Evolutionary conservation across 2,329 filamentous ascomycete species (phyloP), one percentile per base, ranked within the genome.

Genomic region (Trichoderma oligosporum): DNA sequence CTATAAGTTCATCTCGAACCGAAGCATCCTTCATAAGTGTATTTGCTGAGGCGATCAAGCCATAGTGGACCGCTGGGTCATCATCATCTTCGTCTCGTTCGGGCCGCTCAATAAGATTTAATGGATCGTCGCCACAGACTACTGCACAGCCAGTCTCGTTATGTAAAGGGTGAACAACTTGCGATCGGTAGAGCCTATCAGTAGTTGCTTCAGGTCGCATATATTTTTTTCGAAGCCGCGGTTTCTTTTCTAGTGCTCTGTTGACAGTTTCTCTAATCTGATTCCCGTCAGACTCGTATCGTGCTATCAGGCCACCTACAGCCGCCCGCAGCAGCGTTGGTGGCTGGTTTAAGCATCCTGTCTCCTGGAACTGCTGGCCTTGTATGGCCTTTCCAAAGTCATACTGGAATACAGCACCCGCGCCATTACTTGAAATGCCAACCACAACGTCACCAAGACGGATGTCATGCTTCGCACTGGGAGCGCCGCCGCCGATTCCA

Each of bases 391-490:
- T 68, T 4, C 64, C 65, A 42, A 52, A 65, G 55, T 67, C 63
- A 24, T 67, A 68, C 7, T 68, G 62, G 1, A 67, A 36, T 0
- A 68, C 65, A 0, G 57, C 59, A 9, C 62, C 58, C 1, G 58
- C 35, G 0, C 60, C 57, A 1, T 48, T 42, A 0, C 20, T 3
- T 3, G 35, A 41, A 7, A 33, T 24, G 29, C 64, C 61, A 0
- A 67, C 63, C 0, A 67, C 61, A 1, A 67, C 24, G 29, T 68
- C 64, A 1, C 66, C 66, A 0, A 67, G 62, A 4, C 71, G 67
- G 1, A 75, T 67, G 12, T 75, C 70, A 20, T 70, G 58, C 6
- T 65, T 57, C 1, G 3, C 0, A 39, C 59, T 76, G 55, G 72
- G 72, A 0, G 66, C 70, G 3, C 71, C 72, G 4, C 71, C 71